A percentile compares a stretch with the other conserved stretches of the same genome.
Evolutionary conservation across 1,284 basidiomycete genomes (phyloP).

Genomic region (Butyriboletus appendiculatus): DNA sequence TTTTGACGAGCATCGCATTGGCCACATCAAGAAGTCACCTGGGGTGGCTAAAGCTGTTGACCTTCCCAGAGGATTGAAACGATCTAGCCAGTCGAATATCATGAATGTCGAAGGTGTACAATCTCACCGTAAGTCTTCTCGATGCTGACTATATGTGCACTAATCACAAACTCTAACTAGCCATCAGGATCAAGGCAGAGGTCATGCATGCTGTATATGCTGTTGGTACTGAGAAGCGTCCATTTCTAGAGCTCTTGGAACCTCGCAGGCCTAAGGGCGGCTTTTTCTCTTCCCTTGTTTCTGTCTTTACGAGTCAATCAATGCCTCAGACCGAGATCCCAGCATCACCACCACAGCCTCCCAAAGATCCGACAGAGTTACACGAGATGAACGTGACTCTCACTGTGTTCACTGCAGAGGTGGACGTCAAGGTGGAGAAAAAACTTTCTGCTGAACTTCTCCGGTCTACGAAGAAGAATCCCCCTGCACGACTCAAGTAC

Average conservation of each 20-base stretch:
- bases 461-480: constrained; percentile 94
- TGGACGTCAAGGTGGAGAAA: constrained; percentile 73
- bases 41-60: constrained; percentile 57
- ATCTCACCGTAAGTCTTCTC: constrained; percentile 20
- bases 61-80: constrained; percentile 40
- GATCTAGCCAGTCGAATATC: constrained; percentile 19
- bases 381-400: constrained; percentile 72
- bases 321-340: constrained; percentile 37
- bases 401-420: constrained; percentile 82
- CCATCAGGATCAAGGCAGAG: constrained; percentile 79
- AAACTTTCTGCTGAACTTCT: constrained; percentile 81
- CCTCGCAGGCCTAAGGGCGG: constrained; percentile 46
- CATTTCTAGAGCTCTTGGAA: constrained; percentile 36
- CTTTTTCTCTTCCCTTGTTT: constrained; percentile 81
- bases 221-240: constrained; percentile 66
- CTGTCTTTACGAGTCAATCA: constrained; percentile 52
- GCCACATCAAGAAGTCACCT: constrained; percentile 71
- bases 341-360: constrained; percentile 39
- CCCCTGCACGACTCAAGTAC: constrained; percentile 77
- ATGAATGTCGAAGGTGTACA: constrained; percentile 27
- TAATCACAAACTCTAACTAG: constrained; percentile 33
- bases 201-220: constrained; percentile 83
- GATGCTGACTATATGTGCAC: not conserved
- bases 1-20: constrained; percentile 79
- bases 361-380: constrained; percentile 57